Evolutionary conservation across 345 rosid genomes (phyloP), one percentile per base, ranked within the genome.

Genomic region (Cochlearia excelsa): DNA sequence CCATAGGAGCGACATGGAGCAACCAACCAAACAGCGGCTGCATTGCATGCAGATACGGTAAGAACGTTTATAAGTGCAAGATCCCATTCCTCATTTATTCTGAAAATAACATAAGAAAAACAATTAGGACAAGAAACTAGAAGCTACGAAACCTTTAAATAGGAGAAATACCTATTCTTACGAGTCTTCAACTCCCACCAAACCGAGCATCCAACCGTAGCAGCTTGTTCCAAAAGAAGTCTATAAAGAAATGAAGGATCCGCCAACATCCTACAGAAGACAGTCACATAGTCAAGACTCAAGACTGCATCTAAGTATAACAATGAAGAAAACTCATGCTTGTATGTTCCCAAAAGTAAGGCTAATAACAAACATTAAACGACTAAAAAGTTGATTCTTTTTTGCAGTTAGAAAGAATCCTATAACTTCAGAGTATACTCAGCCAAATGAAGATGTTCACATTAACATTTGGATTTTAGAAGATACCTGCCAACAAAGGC

Each of bases 1-100:
- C 94, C 97, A 68, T 93, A 89, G 39, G 99, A 93, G 58, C 94
- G 97, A 66, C 88, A 87, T 53, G 97, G 97, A 59, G 96, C 95
- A 43, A 89, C 86, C 11, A 88, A 74, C 97, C 97, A 93, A 73
- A 93, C 92, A 63, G 80, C 85, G 39, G 81, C 51, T 44, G 83
- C 91, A 77, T 93, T 93, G 81, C 96, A 93, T 57, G 84, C 88
- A 46, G 95, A 77, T 61, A 73, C 81, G 0, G 90, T 84, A 30
- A 89, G 85, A 51, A 89, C 92, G 51, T 93, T 93, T 57, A 89
- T 40, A 52, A 93, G 95, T 7, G 99, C 96, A 65, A 93, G 78
- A 75, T 87, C 95, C 99, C 97, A 93, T 74, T 93, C 96, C 59
- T 87, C 78, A 63, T 93, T 93, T 72, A 87, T 59, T 73, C 97